phyloP scores from a whole-genome alignment of 2,329 filamentous ascomycete species.

The Metarhizium sp. region DNA sequence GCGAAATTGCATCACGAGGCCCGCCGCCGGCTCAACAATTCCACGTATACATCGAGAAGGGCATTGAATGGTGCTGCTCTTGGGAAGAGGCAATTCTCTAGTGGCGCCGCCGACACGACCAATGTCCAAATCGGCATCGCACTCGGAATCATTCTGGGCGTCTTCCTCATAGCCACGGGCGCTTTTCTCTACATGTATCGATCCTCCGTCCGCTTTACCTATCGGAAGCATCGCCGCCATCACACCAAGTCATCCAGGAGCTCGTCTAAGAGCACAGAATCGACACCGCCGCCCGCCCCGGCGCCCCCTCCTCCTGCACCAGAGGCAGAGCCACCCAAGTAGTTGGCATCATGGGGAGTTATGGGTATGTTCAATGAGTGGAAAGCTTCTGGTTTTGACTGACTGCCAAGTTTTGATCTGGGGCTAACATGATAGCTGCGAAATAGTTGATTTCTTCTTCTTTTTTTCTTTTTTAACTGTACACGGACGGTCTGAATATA shows the following conservation, averaged over 20 bases:
- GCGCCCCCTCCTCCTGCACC: conserved; percentile 7
- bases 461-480: not conserved
- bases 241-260: conserved; percentile 22
- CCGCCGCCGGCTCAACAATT: not conserved
- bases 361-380: not conserved
- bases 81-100: conserved; percentile 17
- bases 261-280: conserved; percentile 16
- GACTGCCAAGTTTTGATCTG: not conserved
- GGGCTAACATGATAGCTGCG: not conserved
- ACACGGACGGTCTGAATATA: not conserved
- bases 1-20: not conserved
- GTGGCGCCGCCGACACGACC: conserved; percentile 19
- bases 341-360: not conserved
- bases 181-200: conserved; percentile 32
- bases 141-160: conserved; percentile 29
- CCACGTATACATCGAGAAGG: too few species aligned
- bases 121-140: conserved; percentile 34
- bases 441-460: not conserved
- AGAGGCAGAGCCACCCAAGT: not conserved
- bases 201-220: conserved; percentile 24
- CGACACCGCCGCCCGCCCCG: conserved; percentile 3
- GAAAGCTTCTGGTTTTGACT: not conserved
- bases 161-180: conserved; percentile 26
- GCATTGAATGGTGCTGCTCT: not conserved
- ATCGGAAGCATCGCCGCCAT: conserved; percentile 14